Base-by-base conservation (phyloP, 805 yeast species). In the Saccharomycopsis fodiens region DNA sequence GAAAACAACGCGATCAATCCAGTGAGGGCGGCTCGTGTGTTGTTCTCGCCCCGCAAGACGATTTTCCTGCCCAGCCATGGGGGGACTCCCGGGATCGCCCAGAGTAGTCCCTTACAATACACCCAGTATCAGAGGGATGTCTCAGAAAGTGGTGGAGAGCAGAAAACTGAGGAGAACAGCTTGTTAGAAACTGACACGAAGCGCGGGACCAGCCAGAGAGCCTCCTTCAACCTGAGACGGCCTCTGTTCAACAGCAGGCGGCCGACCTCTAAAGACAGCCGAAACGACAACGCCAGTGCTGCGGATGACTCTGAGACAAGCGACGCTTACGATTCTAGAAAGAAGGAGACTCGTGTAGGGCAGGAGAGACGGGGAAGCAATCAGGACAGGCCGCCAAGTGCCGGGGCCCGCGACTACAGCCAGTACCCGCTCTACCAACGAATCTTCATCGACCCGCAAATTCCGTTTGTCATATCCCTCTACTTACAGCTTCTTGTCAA, bases 401-500 rank as follows among this genome's bases (percentile, higher is more conserved):
- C n/a, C n/a, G n/a, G n/a, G n/a, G n/a, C n/a, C n/a, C n/a, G n/a
- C n/a, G 31, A 32, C 6, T 20, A 15, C 32, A 44, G 40, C 31
- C 39, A 32, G 2, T 31, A 44, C 12, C 48, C 50, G 29, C 12
- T 41, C 29, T 8, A 44, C 29, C 37, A 49, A 37, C 19, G 50
- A 53, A 32, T 34, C 16, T 41, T 59, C 16, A 39, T 58, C 31
- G 76, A 75, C 47, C 76, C 79, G 2, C 63, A 63, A 35, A 54
- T 69, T 7, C 89, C 89, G 0, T 73, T 72, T 49, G 69, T 78
- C 8, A 56, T 80, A 15, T 75, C 82, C 20, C 56, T 79, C 25
- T 85, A 82, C 55, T 61, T 85, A 10, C 91, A 83, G 55, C 66
- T 85, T 2, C 44, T 73, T 1, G 71, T 81, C 61, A 83, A 85